Evolutionary conservation across 129 eudicot genomes (phyloP), one percentile per base, ranked within the genome.

Genomic region (Flaveria bidentis): DNA sequence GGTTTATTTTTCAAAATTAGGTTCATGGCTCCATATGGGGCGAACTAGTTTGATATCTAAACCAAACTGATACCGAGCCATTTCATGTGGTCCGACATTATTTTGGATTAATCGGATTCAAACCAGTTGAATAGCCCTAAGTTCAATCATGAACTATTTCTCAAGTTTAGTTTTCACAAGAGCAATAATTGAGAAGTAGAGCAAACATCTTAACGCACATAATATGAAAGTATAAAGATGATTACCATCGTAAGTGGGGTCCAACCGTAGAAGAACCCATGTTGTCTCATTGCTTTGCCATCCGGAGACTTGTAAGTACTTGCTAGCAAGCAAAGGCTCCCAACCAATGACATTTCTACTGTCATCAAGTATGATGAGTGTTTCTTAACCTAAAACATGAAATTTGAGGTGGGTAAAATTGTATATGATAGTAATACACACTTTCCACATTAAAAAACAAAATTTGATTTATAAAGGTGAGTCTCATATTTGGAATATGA

Each of bases 361-460:
- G 99, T 95, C 99, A 95, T 95, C 88, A 95, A 75, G 77, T 95
- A 95, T 33, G 99, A 87, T 9, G 96, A 33, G 82, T 85, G 97
- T 74, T 95, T 91, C 89, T 91, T 95, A 60, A 95, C 96, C 99
- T 91, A 78, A 20, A 55, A 71, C 46, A 73, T 44, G 18, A 26
- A 66, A 52, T 33, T 5, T 41, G 67, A 36, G 42, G 49, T 15
- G 6, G 2, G 69, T 69, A 23, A 47, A 6, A 46, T 10, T 10
- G 16, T 20, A 51, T 25, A 23, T 10, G 4, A 28, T 30, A 50
- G 73, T 57, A 62, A 25, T 61, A 50, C 45, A 22, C 64, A 45
- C 45, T 25, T 75, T 49, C 49, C 14, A 23, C 42, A 67, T 51
- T 18, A 51, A 52, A 63, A 20, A 26, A 65, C 2, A 61, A 11